phyloP scores from a whole-genome alignment of 2,329 filamentous ascomycete species.

The Blumeriella jaapii region DNA sequence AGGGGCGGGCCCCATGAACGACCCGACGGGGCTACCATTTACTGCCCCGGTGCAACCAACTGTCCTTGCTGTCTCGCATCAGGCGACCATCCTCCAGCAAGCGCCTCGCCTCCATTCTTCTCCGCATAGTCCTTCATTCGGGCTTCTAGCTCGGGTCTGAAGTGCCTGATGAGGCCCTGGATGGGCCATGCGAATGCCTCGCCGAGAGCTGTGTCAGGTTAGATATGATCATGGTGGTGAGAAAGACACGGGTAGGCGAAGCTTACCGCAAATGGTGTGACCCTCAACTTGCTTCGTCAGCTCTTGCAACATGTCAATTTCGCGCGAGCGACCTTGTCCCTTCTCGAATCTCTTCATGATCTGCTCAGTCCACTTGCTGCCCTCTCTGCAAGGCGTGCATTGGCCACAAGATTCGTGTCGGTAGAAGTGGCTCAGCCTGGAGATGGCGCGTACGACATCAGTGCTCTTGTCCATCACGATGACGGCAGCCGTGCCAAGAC shows the following conservation, averaged over 20 bases:
- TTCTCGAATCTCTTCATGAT: slow-evolving; percentile 97
- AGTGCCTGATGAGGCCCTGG: slow-evolving; percentile 95
- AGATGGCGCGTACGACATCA: slow-evolving; percentile 89
- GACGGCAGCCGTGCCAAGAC: slow-evolving; percentile 92
- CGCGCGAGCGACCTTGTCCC: slow-evolving; percentile 74
- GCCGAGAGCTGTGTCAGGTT: slow-evolving; percentile 62
- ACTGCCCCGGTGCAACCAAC: slow-evolving; percentile 83
- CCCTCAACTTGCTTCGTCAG: slow-evolving; percentile 98
- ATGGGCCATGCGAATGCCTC: slow-evolving; percentile 99
- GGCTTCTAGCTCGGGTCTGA: slow-evolving; percentile 88
- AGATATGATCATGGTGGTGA: slow-evolving; percentile 15
- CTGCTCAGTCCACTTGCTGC: slow-evolving; percentile 97
- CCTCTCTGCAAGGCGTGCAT: slow-evolving; percentile 98
- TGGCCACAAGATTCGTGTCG: slow-evolving; percentile 97
- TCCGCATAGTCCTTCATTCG: slow-evolving; percentile 73
- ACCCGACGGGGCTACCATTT: slow-evolving; percentile 29
- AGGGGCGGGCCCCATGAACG: slow-evolving; percentile 19
- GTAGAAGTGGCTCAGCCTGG: slow-evolving; percentile 91
- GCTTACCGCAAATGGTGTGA: slow-evolving; percentile 90
- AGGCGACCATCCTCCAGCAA: slow-evolving; percentile 82
- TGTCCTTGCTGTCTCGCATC: slow-evolving; percentile 66
- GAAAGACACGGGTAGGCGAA: too few relatives aligned
- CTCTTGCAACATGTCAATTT: slow-evolving; percentile 99
- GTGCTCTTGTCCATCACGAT: slow-evolving; percentile 99
- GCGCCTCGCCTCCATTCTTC: slow-evolving; percentile 56